Evolutionary conservation across 257 asterid genomes (phyloP), one percentile per base, ranked within the genome.

Genomic region (Jacaranda copaia): DNA sequence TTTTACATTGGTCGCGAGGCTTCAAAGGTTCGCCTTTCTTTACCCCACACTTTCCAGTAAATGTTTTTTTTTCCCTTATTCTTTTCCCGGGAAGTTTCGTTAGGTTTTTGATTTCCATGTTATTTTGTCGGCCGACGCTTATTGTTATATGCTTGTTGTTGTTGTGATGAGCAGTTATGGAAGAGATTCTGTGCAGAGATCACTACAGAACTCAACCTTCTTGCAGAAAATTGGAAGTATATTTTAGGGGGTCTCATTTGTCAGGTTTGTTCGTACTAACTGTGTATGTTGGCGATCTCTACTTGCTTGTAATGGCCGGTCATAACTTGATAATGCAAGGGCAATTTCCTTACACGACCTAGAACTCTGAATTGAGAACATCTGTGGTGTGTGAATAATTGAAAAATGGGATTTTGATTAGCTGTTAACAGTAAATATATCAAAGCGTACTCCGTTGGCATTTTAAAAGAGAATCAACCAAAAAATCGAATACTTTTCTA

Each of bases 1-100:
- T 83, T 93, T 88, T 95, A 95, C 96, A 88, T 93, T 84, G 88
- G 97, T 89, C 97, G 98, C 85, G 98, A 92, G 89, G 94, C 97
- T 87, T 92, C 98, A 20, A 93, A 92, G 98, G 98, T 93, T 87
- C 69, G 87, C 72, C 77, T 75, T 46, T 20, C 19, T 61, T 79
- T 68, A 14, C 0, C 52, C 10, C 38, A 8, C 19, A 40, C 48
- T 56, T 66, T 45, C 38, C 32, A 52, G 43, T 67, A 3, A 55
- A 46, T 51, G 9, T n/a, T 52, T 35, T 63, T 53, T 25, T 65
- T 13, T 43, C 15, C 14, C 6, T 48, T 14, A 2, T 60, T 3
- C 8, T 36, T 63, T 58, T 78, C 15, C 10, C 13, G 19, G n/a
- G 8, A 61, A 4, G 20, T 35, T 46, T 38, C 71, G 10, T 16